Base-by-base conservation (phyloP, 2,329 filamentous ascomycete genomes). In the Furcasterigmium furcatum region DNA sequence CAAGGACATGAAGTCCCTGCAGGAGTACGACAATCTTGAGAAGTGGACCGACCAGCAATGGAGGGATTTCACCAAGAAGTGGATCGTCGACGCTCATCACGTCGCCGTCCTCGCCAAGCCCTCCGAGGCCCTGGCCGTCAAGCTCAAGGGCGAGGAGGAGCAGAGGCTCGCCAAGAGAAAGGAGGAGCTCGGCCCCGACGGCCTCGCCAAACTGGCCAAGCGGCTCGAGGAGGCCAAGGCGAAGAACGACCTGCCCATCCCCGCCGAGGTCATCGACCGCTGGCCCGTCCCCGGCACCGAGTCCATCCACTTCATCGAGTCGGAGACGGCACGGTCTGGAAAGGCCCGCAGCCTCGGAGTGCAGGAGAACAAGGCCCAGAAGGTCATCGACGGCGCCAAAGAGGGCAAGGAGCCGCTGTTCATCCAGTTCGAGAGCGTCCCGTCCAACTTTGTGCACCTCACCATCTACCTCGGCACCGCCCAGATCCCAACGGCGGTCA, bases 371-470 rank as follows among this genome's bases (percentile, higher is more conserved):
- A 64, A 77, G 4, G 80, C 89, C 5, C 94, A 99, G 64, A 76
- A 82, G 49, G 67, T 85, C 41, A 81, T 99, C 41, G 88, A 97
- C 60, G 71, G 76, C 13, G 81, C 89, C 34, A 74, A 78, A 30
- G 53, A 70, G 16, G 73, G 71, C 7, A 66, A 84, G 29, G 62
- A 84, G n/a, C 87, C 90, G 0, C 72, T 97, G 3, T 99, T 96
- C 66, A 77, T 99, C n/a, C 92, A 99, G 66, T 99, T 95, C 54
- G 94, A 99, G 66, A 85, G 96, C 58, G 91, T 97, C 13, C 85
- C 87, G 3, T 95, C 89, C 48, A 95, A 90, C 60, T 99, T 99
- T 63, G 90, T 95, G 7, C 87, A 92, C 55, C 78, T 97, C 47
- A 85, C 82, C 40, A 67, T 97, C 19, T 82, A 94, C 46, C 73